A percentile compares a stretch with the other conserved stretches of the same genome.
Evolutionary conservation across 768 basidiomycete species (phyloP).

Genomic region (Pulveroboletus ravenelii): DNA sequence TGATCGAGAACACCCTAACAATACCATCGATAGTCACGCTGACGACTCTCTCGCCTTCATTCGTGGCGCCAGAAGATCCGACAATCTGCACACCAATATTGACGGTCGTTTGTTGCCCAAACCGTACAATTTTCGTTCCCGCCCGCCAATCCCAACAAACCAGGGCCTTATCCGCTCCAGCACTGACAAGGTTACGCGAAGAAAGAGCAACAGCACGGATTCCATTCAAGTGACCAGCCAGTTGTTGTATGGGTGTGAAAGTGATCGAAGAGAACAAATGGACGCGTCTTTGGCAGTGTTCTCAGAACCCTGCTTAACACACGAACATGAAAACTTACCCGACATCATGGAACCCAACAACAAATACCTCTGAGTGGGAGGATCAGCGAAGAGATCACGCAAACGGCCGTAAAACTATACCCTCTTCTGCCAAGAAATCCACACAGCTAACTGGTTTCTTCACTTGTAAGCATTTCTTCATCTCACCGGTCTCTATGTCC

Average conservation of each 20-base stretch:
- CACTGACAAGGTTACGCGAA: conserved; percentile 80
- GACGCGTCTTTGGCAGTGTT: conserved; percentile 53
- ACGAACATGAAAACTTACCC: conserved; percentile 49
- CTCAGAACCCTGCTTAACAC: conserved; percentile 2
- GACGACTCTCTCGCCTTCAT: conserved; percentile 80
- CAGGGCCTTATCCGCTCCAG: conserved; percentile 63
- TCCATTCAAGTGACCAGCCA: conserved; percentile 82
- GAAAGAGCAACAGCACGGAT: conserved; percentile 87
- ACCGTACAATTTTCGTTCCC: conserved; percentile 83
- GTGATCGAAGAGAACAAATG: conserved; percentile 85
- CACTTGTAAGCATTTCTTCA: conserved; percentile 73
- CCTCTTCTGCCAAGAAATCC: conserved; percentile 79
- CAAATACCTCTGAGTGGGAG: conserved; percentile 65
- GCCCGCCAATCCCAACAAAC: conserved; percentile 91
- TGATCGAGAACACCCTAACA: conserved; percentile 86
- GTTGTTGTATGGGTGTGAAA: conserved; percentile 77
- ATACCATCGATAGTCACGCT: conserved; percentile 90
- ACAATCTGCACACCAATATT: conserved; percentile 89
- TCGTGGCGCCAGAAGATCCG: conserved; percentile 35
- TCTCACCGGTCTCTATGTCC: conserved; percentile 67
- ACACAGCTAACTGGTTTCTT: conserved; percentile 91
- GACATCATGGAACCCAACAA: conserved; percentile 89
- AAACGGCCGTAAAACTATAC: conserved; percentile 31
- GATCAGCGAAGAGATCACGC: conserved; percentile 4
- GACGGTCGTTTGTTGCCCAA: conserved; percentile 90